These are phyloP conservation scores for Termitomyces sp. DNA, from an alignment of 1,284 basidiomycete species.

Conservation along the genomic window DNA sequence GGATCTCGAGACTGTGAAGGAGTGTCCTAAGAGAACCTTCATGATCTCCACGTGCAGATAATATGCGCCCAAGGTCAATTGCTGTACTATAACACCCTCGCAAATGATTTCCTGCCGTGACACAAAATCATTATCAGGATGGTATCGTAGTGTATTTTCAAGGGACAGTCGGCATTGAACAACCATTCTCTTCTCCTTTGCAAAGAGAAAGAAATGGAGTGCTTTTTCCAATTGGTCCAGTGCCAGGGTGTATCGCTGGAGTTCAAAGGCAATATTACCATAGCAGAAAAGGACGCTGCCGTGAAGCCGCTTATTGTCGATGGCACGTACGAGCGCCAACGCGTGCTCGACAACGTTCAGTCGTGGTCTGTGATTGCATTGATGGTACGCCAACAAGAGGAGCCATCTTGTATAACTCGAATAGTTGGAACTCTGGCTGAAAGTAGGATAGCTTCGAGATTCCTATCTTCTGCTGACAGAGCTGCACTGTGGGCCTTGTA, in stretches of 20 bases:
- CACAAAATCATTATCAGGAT: background rate
- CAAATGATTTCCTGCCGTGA: background rate
- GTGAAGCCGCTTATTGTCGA: background rate
- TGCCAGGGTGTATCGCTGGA: background rate
- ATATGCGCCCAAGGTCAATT: background rate
- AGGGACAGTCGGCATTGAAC: background rate
- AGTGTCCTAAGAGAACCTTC: background rate
- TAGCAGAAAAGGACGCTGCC: background rate
- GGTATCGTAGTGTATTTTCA: background rate
- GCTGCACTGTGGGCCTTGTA: background rate
- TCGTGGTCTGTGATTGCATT: background rate
- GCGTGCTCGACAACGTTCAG: conserved; percentile 2
- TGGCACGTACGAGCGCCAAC: background rate
- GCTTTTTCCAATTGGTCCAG: background rate
- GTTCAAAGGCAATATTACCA: background rate
- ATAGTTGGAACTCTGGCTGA: background rate
- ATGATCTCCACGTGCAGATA: background rate
- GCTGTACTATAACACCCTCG: background rate
- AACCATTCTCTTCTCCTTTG: background rate
- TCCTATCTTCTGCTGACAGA: conserved; percentile 5
- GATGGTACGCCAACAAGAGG: background rate
- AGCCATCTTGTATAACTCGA: background rate
- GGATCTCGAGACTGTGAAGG: background rate
- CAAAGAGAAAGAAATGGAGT: background rate
- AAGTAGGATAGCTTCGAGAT: conserved; percentile 8